These are phyloP conservation scores for Aspergillus sp. DNA, from an alignment of 2,329 filamentous ascomycete species.

Conservation along the genomic window DNA sequence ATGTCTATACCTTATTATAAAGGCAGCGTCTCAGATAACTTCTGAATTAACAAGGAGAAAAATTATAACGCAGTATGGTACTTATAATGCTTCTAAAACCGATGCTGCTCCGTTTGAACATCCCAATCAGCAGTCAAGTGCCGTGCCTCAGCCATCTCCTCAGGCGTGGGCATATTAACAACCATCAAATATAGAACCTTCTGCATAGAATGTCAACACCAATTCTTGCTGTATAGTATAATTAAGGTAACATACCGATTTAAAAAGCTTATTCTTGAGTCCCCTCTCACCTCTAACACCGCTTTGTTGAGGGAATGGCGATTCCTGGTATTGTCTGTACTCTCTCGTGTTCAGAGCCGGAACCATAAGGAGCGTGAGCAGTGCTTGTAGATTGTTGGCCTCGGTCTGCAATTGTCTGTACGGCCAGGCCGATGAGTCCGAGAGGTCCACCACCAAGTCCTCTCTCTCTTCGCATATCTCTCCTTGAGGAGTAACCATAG, in stretches of 20 bases:
- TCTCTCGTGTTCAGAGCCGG: background rate
- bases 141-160: conserved; percentile 10
- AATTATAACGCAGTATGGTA: no score
- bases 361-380: background rate
- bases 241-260: background rate
- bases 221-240: background rate
- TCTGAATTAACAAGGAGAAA: no score
- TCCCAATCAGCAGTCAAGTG: background rate
- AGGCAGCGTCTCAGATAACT: no score
- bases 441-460: background rate
- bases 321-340: background rate
- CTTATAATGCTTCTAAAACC: background rate
- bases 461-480: conserved; percentile 8
- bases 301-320: background rate
- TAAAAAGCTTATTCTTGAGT: background rate
- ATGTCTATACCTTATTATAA: no score
- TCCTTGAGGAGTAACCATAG: background rate
- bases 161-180: conserved; percentile 12
- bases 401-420: background rate
- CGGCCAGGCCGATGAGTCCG: background rate
- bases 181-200: conserved; percentile 12
- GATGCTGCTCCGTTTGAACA: background rate
- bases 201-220: background rate
- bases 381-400: background rate
- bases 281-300: background rate